Evolutionary conservation across 1,284 basidiomycete genomes (phyloP), one percentile per base, ranked within the genome.

Genomic region (Thecaphora thlaspeos): DNA sequence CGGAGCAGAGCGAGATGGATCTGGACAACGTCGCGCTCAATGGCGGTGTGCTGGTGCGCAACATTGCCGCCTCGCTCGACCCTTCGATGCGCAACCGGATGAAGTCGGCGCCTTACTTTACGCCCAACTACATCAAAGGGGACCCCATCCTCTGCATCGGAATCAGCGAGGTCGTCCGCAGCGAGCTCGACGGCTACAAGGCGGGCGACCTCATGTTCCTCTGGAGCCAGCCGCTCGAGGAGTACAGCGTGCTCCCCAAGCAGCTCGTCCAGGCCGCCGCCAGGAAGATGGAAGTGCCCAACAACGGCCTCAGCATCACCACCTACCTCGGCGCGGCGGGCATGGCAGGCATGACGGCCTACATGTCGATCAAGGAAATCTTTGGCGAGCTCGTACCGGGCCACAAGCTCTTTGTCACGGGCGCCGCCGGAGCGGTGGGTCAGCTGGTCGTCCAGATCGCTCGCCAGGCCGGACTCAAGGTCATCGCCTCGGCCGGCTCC

Each of bases 401-500:
- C 37, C 60, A 64, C 53, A 65, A 54, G 48, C 60, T 73, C 55
- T 67, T 73, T 23, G 69, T 73, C 28, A 70, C 67, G 2, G 70
- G 67, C 34, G 71, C 69, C 2, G 71, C 71, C 1, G 71, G 71
- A n/a, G 58, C 63, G 1, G 71, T 73, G 4, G 71, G 71, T 15
- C 59, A 81, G 70, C 64, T 79, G 64, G 83, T 82, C 22, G 58
- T 66, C 26, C 88, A 93, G 76, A 82, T 78, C 15, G 70, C 68
- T 51, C 73, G 73, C 38, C 70, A 81, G 28, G 63, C 80, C 19
- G 81, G 80, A 18, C 81, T 81, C 74, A 88, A 85, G 61, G 91
- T 95, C 41, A 86, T 91, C 61, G 91, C 86, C 9, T 89, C 92
- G 60, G 91, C 87, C 0, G 87, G 88, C 11, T 84, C 85, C 0